Conservation (phyloP, 1,139 yeast species). For the Suhomyces terraborum region DNA sequence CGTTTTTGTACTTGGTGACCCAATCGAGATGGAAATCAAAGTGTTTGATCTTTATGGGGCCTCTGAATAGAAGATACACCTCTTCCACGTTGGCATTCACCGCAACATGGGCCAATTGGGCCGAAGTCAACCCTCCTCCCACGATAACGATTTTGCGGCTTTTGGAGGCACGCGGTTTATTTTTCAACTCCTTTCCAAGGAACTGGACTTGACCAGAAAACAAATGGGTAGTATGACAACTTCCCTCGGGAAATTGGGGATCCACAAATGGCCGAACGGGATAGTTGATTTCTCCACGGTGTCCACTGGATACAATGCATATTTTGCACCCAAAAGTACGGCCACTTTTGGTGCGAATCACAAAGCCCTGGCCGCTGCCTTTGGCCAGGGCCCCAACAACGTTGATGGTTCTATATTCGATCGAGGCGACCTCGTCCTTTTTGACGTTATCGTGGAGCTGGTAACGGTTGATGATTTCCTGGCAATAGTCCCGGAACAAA, state of each 20-base stretch:
- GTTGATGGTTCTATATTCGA: slow-evolving; percentile 33
- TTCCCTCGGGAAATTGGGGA: slow-evolving; percentile 29
- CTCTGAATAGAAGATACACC: slow-evolving; percentile 40
- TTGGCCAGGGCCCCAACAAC: slow-evolving; percentile 26
- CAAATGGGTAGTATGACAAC: slow-evolving; percentile 49
- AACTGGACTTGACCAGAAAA: slow-evolving; percentile 30
- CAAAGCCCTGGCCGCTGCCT: slow-evolving; percentile 16
- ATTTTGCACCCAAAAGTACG: slow-evolving; percentile 35
- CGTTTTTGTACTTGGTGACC: slow-evolving; percentile 53
- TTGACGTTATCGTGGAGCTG: slow-evolving; percentile 30
- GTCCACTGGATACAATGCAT: slow-evolving; percentile 47
- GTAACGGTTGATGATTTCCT: slow-evolving; percentile 38
- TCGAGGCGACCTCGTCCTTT: slow-evolving; percentile 37
- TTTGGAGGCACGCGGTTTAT: slow-evolving; percentile 19
- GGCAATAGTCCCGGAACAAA: slow-evolving; percentile 44
- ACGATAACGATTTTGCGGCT: slow-evolving; percentile 37
- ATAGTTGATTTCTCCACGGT: slow-evolving; percentile 40
- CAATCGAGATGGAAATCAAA: slow-evolving; percentile 54
- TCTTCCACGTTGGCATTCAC: slow-evolving; percentile 32
- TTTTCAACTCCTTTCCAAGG: slow-evolving; percentile 23
- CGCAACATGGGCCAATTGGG: slow-evolving; percentile 48
- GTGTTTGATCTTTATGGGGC: slow-evolving; percentile 47
- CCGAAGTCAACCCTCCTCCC: slow-evolving; percentile 54
- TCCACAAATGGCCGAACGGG: slow-evolving; percentile 32
- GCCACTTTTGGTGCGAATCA: slow-evolving; percentile 31